Evolutionary conservation across 768 basidiomycete species (phyloP).

Genomic region (Pleurotus pulmonarius): DNA sequence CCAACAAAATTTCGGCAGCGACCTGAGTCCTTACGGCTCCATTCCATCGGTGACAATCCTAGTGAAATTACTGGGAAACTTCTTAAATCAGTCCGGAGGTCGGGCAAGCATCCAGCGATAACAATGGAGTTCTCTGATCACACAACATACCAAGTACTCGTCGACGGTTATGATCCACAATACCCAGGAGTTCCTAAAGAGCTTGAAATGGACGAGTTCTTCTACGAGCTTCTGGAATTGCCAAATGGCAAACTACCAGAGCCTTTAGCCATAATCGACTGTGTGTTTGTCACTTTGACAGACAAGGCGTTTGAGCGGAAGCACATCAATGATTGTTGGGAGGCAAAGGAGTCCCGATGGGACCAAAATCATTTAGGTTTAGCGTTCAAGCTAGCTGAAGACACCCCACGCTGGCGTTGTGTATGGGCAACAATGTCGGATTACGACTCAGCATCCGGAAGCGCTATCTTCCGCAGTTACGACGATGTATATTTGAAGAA

Average conservation of each 20-base stretch:
- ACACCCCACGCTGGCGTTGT: conserved; percentile 48
- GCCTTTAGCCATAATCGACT: conserved; percentile 44
- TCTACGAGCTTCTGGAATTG: conserved; percentile 29
- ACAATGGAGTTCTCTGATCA: conserved; percentile 45
- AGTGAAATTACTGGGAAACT: conserved; percentile 38
- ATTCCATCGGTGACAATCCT: conserved; percentile 20
- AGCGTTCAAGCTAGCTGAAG: conserved; percentile 51
- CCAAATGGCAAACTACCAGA: conserved; percentile 25
- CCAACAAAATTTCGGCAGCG: conserved; percentile 23
- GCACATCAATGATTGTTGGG: conserved; percentile 24
- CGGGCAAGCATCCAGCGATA: conserved; percentile 39
- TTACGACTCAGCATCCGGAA: conserved; percentile 34
- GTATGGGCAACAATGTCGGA: conserved; percentile 62
- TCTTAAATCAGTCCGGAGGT: conserved; percentile 34
- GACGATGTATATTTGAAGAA: conserved; percentile 55
- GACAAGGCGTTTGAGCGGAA: conserved; percentile 55
- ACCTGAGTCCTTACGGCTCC: conserved; percentile 31
- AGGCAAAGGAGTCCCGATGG: conserved; percentile 27
- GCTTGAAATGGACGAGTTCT: conserved; percentile 49
- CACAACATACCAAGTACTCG: conserved; percentile 44
- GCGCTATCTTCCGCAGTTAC: conserved; percentile 53
- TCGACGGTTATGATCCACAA: conserved; percentile 59
- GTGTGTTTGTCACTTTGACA: conserved; percentile 48
- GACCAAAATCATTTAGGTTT: conserved; percentile 44
- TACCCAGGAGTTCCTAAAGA: conserved; percentile 56